phyloP scores from a whole-genome alignment of 2,329 filamentous ascomycete species.

The Diaporthe australafricana region DNA sequence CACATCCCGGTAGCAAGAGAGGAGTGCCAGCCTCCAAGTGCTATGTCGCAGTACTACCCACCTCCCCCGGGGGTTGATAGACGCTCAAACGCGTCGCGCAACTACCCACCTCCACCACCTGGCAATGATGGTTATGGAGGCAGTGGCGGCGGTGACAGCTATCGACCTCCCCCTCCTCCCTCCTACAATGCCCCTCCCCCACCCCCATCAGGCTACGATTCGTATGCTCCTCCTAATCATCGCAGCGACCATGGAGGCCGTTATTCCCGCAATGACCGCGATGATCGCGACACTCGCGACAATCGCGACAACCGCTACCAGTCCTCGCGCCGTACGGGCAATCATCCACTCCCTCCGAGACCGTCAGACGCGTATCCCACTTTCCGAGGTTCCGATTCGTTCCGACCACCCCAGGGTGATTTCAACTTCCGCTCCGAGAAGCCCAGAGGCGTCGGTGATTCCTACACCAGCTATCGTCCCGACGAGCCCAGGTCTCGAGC shows the following conservation, averaged over 20 bases:
- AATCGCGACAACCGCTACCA: slow-evolving; percentile 38
- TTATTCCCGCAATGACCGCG: slow-evolving; percentile 27
- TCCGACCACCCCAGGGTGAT: slow-evolving; percentile 57
- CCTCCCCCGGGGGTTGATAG: slow-evolving; percentile 36
- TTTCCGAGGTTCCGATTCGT: slow-evolving; percentile 36
- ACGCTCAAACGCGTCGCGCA: slow-evolving; percentile 31
- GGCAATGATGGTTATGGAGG: slow-evolving; percentile 12
- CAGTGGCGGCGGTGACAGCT: slow-evolving; percentile 20
- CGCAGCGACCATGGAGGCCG: slow-evolving; percentile 33
- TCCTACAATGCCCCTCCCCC: slow-evolving; percentile 30
- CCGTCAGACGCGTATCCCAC: slow-evolving; percentile 12
- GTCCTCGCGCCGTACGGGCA: slow-evolving; percentile 26
- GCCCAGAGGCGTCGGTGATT: slow-evolving; percentile 59
- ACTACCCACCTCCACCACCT: slow-evolving; percentile 18
- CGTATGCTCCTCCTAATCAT: slow-evolving; percentile 22
- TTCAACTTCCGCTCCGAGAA: slow-evolving; percentile 68
- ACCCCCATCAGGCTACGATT: slow-evolving; percentile 36
- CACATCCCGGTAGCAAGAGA: neutral
- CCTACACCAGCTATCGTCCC: slow-evolving; percentile 49
- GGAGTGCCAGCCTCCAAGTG: neutral
- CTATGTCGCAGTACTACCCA: slow-evolving; percentile 36
- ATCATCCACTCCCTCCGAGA: slow-evolving; percentile 28
- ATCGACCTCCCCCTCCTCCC: slow-evolving; percentile 33
- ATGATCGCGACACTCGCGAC: slow-evolving; percentile 38
- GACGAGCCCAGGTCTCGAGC: slow-evolving; percentile 34